Evolutionary conservation across 495 filamentous ascomycete species (phyloP), one percentile per base, ranked within the genome.

Genomic region (Podospora conica): DNA sequence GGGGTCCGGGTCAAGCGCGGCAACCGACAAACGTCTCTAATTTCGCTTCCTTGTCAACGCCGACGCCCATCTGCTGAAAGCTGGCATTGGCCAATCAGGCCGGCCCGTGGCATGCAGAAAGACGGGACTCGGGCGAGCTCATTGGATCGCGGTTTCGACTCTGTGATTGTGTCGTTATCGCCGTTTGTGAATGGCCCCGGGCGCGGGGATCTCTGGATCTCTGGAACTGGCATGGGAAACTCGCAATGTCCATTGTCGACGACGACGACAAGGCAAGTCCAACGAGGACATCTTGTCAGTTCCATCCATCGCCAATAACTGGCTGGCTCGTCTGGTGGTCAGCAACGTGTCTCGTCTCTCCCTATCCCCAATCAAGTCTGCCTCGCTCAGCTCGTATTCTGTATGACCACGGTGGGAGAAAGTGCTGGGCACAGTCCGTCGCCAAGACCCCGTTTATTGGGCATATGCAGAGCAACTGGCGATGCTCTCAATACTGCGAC

Each of bases 21-120:
- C 57, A 29, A 11, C 24, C 53, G 28, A 66, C 28, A 21, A 23
- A 53, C 60, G 40, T 58, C 20, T 58, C 55, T 31, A 73, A 73
- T 73, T 58, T 73, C 71, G 71, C 71, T 73, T 71, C 58, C 33
- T 58, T 60, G 59, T 2, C 53, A 64, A 21, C 29, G 27, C 60
- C 60, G 70, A 57, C 63, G 33, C 65, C 54, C 25, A 40, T 21
- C 22, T 31, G 29, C 48, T 27, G 40, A 65, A 61, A 29, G 18
- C 48, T 61, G 18, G 55, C 33, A 68, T 73, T 70, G 71, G 65
- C 69, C 66, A 71, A 73, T 70, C 71, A 65, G 12, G 9, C 3
- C 21, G 12, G n/a, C 24, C 1, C 6, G 53, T 40, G 21, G 28
- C 55, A 33, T 65, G 70, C 66, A 60, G 63, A 60, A 65, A 58